These are phyloP conservation scores for Penicillium sp. DNA, from an alignment of 2,329 filamentous ascomycete genomes.

Conservation along the genomic window DNA sequence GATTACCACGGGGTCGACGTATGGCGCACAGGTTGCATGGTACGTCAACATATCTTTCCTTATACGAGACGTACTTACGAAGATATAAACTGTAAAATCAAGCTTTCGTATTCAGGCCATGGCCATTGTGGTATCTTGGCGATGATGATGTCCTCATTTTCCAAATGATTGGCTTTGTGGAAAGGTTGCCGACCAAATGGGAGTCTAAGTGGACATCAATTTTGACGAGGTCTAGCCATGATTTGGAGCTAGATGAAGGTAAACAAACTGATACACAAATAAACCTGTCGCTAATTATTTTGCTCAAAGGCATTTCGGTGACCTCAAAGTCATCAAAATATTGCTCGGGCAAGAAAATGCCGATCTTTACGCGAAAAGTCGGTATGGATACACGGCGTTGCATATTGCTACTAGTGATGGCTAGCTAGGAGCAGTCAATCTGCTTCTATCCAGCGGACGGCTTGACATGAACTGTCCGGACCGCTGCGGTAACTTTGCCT, in stretches of 20 bases:
- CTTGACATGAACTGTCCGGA: no score
- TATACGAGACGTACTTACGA: neutral
- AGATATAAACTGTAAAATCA: constrained; percentile 18
- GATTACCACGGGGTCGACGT: constrained; percentile 34
- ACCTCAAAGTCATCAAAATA: no score
- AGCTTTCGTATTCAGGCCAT: constrained; percentile 18
- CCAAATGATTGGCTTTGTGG: constrained; percentile 26
- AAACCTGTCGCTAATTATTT: constrained; percentile 10
- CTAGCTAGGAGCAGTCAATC: no score
- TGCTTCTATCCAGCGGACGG: no score
- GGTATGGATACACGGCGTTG: no score
- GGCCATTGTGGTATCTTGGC: constrained; percentile 19
- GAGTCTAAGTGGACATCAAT: constrained; percentile 19
- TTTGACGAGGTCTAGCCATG: neutral
- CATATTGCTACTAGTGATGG: no score
- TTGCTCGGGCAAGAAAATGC: no score
- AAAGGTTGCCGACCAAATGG: constrained; percentile 19
- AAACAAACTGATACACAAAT: neutral
- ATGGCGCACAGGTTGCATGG: constrained; percentile 29
- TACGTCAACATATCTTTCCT: constrained; percentile 7
- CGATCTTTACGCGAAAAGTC: no score
- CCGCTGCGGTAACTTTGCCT: no score
- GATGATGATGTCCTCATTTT: constrained; percentile 13
- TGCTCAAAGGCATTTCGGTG: no score
- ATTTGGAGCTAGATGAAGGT: constrained; percentile 3